phyloP scores from a whole-genome alignment of 2,329 filamentous ascomycete species.

The Aspergillus thermomutatus region DNA sequence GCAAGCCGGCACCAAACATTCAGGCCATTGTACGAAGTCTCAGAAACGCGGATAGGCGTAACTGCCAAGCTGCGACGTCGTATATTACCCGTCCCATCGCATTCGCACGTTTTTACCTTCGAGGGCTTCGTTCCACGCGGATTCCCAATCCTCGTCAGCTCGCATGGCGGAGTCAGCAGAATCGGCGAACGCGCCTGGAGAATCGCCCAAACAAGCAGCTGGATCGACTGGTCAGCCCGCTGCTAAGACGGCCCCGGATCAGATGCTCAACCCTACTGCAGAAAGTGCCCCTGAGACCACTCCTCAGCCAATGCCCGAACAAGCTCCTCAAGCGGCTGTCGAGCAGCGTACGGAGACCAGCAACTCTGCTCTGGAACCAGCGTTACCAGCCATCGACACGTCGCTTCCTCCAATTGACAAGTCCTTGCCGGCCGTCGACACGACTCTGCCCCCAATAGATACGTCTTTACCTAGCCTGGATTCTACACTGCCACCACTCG shows the following conservation, averaged over 20 bases:
- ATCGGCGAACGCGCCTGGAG: slow-evolving; percentile 15
- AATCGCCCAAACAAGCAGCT: slow-evolving; percentile 14
- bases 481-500: slow-evolving; percentile 27
- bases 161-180: slow-evolving; percentile 21
- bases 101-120: neutral
- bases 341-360: neutral
- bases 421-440: slow-evolving; percentile 25
- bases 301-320: neutral
- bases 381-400: slow-evolving; percentile 15
- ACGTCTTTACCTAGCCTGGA: slow-evolving; percentile 24
- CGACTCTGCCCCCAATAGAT: slow-evolving; percentile 25
- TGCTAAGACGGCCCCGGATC: neutral
- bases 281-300: neutral
- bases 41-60: neutral
- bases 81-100: neutral
- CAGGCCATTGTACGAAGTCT: neutral
- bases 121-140: neutral
- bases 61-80: neutral
- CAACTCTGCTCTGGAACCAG: slow-evolving; percentile 9
- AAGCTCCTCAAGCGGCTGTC: neutral
- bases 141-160: neutral
- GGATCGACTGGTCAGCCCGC: slow-evolving; percentile 7
- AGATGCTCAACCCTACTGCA: slow-evolving; percentile 1
- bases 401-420: slow-evolving; percentile 23
- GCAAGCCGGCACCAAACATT: neutral